Percentiles rank a stretch among this genome's conserved stretches.
phyloP scores from a whole-genome alignment of 2,329 filamentous ascomycete genomes.

The Paracoccidioides brasiliensis region DNA sequence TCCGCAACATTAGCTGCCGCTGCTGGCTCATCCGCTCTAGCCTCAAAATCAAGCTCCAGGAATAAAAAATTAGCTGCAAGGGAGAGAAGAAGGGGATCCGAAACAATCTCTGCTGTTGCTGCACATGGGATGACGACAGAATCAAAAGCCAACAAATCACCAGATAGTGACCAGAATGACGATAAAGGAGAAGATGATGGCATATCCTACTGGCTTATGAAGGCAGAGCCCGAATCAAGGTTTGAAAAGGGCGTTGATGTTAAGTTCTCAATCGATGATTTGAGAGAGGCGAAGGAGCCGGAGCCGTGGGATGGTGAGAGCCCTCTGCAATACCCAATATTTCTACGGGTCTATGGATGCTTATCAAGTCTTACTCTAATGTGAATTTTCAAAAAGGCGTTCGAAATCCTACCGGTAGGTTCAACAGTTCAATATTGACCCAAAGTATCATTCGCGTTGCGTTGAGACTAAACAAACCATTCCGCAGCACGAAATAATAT shows the following conservation, averaged over 20 bases:
- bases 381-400: conserved; percentile 27
- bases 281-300: conserved; percentile 56
- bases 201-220: conserved; percentile 63
- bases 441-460: not conserved
- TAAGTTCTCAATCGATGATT: conserved; percentile 86
- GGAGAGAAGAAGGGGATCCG: not conserved
- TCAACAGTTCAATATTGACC: not conserved
- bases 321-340: conserved; percentile 12
- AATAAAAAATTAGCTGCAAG: not conserved
- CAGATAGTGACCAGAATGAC: not conserved
- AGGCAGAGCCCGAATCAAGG: conserved; percentile 77
- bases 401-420: conserved; percentile 30
- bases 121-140: not conserved
- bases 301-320: conserved; percentile 80
- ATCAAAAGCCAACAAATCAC: not conserved
- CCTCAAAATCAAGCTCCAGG: not conserved
- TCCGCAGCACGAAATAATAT: conserved; percentile 68
- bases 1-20: not conserved
- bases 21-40: not conserved
- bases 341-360: conserved; percentile 3
- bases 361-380: conserved; percentile 4
- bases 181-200: conserved; percentile 4
- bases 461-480: not conserved
- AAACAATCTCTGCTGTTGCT: not conserved
- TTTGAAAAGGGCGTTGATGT: conserved; percentile 80